A percentile compares a stretch with the other conserved stretches of the same genome.
These are phyloP conservation scores for Hydrangea macrophylla DNA, from an alignment of 148 eudicot genomes.

Conservation along the genomic window DNA sequence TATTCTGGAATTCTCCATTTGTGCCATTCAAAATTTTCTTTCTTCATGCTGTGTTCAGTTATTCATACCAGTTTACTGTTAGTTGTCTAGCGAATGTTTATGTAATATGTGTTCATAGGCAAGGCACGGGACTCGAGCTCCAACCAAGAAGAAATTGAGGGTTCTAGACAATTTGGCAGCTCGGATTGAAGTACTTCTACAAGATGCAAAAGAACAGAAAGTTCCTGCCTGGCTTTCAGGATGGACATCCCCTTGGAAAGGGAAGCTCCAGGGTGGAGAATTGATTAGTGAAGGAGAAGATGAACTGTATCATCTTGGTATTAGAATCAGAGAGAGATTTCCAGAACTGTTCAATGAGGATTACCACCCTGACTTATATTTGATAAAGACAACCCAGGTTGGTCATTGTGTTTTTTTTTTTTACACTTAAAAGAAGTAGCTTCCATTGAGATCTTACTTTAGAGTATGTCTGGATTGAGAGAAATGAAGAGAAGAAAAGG, in stretches of 20 bases:
- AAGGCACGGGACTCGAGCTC: constrained; percentile 96
- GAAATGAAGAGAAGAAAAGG: too few relatives aligned
- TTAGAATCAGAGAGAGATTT: constrained; percentile 62
- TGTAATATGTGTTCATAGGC: constrained; percentile 65
- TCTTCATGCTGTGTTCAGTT: neutral
- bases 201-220: constrained; percentile 57
- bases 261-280: constrained; percentile 84
- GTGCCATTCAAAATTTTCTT: neutral
- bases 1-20: neutral
- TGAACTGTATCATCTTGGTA: constrained; percentile 80
- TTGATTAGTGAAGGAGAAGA: constrained; percentile 73
- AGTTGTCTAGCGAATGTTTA: constrained; percentile 10
- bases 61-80: neutral
- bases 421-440: neutral
- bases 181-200: constrained; percentile 53
- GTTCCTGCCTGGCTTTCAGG: constrained; percentile 77
- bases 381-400: constrained; percentile 96
- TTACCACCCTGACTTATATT: constrained; percentile 78
- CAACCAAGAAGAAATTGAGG: constrained; percentile 79
- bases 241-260: constrained; percentile 96
- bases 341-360: constrained; percentile 62
- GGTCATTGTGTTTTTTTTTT: neutral
- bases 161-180: constrained; percentile 55
- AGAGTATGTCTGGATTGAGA: too few relatives aligned
- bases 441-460: neutral